Conservation (phyloP, 208 protist genomes). For the Trypanosoma theileri region DNA sequence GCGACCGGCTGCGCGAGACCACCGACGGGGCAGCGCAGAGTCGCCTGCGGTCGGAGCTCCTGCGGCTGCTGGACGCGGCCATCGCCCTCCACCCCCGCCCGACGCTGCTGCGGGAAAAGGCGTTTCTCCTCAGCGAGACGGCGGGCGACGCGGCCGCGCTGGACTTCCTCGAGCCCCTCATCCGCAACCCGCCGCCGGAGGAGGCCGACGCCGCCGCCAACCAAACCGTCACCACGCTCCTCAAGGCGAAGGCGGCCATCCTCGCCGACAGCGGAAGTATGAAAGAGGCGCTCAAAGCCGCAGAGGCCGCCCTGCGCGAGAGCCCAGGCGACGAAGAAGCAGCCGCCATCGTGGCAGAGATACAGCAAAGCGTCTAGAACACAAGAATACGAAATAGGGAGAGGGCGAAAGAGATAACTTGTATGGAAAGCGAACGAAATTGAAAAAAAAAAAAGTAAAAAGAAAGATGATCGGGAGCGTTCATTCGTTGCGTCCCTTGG, state of each 20-base stretch:
- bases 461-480: too few species aligned
- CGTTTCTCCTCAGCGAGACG: slow-evolving; percentile 82
- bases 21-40: slow-evolving; percentile 27
- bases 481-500: too few species aligned
- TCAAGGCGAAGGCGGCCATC: slow-evolving; percentile 89
- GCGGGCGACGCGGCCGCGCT: slow-evolving; percentile 74
- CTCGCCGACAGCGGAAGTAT: slow-evolving; percentile 77
- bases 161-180: slow-evolving; percentile 59
- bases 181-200: slow-evolving; percentile 75
- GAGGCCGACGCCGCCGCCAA: slow-evolving; percentile 73
- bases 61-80: slow-evolving; percentile 52
- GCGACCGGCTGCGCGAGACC: slow-evolving; percentile 25
- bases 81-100: slow-evolving; percentile 80
- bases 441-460: too few species aligned
- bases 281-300: slow-evolving; percentile 59
- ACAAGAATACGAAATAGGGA: not conserved
- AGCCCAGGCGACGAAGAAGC: slow-evolving; percentile 76
- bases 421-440: not conserved
- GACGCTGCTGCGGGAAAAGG: slow-evolving; percentile 80
- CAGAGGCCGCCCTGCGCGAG: slow-evolving; percentile 56
- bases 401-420: slow-evolving; percentile 2
- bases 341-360: slow-evolving; percentile 55
- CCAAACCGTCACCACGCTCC: slow-evolving; percentile 56
- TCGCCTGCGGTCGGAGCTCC: slow-evolving; percentile 23
- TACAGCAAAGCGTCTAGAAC: slow-evolving; percentile 45